A percentile compares a stretch with the other conserved stretches of the same genome.
These are phyloP conservation scores for Dimocarpus longan DNA, from an alignment of 345 rosid genomes.

Conservation along the genomic window DNA sequence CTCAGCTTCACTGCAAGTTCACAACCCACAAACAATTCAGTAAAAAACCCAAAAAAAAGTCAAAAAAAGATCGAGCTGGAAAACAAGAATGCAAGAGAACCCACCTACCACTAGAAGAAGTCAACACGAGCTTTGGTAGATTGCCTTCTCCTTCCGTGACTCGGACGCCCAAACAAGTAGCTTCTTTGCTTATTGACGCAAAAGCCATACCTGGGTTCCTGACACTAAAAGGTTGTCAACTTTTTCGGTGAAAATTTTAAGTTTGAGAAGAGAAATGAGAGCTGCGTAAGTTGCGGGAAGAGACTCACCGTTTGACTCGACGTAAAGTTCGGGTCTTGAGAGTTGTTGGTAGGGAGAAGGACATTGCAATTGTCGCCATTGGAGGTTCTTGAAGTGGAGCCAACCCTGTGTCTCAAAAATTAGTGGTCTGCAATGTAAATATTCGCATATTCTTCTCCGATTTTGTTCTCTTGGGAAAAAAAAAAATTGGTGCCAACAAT, in stretches of 20 bases:
- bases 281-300: neutral
- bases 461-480: too few relatives aligned
- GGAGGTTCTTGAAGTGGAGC: neutral
- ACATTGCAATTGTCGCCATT: slow-evolving; percentile 66
- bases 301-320: slow-evolving; percentile 56
- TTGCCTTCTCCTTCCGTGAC: slow-evolving; percentile 83
- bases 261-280: neutral
- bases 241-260: neutral
- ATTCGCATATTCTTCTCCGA: slow-evolving; percentile 27
- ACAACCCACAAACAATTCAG: neutral
- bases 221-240: slow-evolving; percentile 11
- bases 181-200: slow-evolving; percentile 38
- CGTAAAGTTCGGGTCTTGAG: slow-evolving; percentile 37
- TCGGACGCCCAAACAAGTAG: slow-evolving; percentile 48
- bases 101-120: slow-evolving; percentile 73
- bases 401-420: neutral
- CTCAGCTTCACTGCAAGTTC: slow-evolving; percentile 72
- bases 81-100: neutral
- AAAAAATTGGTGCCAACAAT: too few relatives aligned
- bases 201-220: slow-evolving; percentile 60
- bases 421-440: neutral
- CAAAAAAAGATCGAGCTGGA: neutral
- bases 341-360: slow-evolving; percentile 41
- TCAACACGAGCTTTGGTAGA: slow-evolving; percentile 81
- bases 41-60: neutral